Conservation (phyloP, 2,329 filamentous ascomycete genomes). For the Cytospora schulzeri region DNA sequence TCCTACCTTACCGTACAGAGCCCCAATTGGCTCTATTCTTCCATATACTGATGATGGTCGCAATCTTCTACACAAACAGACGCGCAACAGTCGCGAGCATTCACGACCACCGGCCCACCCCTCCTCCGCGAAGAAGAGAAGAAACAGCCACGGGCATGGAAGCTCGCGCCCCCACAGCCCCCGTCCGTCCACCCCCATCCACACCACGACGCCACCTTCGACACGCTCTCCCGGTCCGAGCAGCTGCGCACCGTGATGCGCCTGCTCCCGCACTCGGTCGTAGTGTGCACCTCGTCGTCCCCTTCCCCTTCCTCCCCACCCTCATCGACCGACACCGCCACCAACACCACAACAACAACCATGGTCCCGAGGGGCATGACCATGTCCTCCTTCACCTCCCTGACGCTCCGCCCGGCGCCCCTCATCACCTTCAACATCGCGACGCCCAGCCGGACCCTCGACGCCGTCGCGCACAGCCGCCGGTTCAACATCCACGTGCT, state of each 20-base stretch:
- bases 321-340: background rate
- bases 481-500: slow-evolving; percentile 60
- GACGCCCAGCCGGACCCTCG: slow-evolving; percentile 57
- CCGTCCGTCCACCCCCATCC: slow-evolving; percentile 41
- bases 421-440: slow-evolving; percentile 60
- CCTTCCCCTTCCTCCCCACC: background rate
- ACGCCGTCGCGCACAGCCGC: slow-evolving; percentile 48
- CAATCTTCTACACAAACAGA: background rate
- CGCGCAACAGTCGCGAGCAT: background rate
- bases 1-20: too few species aligned
- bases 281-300: slow-evolving; percentile 53
- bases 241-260: slow-evolving; percentile 57
- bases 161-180: slow-evolving; percentile 34
- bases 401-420: slow-evolving; percentile 54
- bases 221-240: slow-evolving; percentile 41
- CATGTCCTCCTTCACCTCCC: slow-evolving; percentile 61
- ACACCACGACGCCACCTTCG: slow-evolving; percentile 21
- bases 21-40: background rate
- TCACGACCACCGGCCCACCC: slow-evolving; percentile 8
- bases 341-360: background rate
- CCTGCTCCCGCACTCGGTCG: slow-evolving; percentile 55
- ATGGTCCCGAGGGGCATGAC: slow-evolving; percentile 51
- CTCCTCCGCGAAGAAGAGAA: background rate
- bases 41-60: background rate
- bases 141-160: slow-evolving; percentile 33